phyloP scores from a whole-genome alignment of 2,329 filamentous ascomycete species.

The Verticillium nubilum region DNA sequence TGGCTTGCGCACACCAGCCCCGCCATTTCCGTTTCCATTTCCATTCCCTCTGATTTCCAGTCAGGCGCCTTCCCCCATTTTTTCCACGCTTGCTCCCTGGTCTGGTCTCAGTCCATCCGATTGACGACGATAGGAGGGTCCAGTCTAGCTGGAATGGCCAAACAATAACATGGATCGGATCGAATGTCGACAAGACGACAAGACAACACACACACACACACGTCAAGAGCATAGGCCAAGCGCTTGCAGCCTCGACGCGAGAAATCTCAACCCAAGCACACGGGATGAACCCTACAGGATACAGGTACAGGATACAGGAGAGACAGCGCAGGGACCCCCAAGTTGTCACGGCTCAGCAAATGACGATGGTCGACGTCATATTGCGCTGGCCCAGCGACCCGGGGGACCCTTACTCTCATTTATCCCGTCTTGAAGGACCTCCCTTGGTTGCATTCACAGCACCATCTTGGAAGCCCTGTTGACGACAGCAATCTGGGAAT shows the following conservation, averaged over 20 bases:
- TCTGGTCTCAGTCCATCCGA: not conserved
- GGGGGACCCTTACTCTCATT: not conserved
- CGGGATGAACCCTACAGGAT: not conserved
- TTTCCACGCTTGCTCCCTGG: not conserved
- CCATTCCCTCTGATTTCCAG: not conserved
- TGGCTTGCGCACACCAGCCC: not conserved
- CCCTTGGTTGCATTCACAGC: not conserved
- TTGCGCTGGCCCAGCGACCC: not conserved
- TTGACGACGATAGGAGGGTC: not conserved
- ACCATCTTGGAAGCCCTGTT: not conserved
- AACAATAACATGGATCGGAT: not conserved
- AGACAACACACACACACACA: too few species aligned
- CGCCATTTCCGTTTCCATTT: not conserved
- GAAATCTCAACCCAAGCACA: not conserved
- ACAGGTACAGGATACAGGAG: too few species aligned
- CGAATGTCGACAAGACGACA: not conserved
- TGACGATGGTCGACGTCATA: conserved; percentile 9
- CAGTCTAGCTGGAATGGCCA: not conserved
- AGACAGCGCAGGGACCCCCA: not conserved
- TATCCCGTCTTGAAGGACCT: not conserved
- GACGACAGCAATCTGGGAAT: not conserved
- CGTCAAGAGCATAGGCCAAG: not conserved
- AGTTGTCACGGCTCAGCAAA: not conserved
- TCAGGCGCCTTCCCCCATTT: not conserved
- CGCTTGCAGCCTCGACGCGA: not conserved